Evolutionary conservation across 192 early-diverging fungal genomes (phyloP), one percentile per base, ranked within the genome.

Genomic region (Coemansia sp.): DNA sequence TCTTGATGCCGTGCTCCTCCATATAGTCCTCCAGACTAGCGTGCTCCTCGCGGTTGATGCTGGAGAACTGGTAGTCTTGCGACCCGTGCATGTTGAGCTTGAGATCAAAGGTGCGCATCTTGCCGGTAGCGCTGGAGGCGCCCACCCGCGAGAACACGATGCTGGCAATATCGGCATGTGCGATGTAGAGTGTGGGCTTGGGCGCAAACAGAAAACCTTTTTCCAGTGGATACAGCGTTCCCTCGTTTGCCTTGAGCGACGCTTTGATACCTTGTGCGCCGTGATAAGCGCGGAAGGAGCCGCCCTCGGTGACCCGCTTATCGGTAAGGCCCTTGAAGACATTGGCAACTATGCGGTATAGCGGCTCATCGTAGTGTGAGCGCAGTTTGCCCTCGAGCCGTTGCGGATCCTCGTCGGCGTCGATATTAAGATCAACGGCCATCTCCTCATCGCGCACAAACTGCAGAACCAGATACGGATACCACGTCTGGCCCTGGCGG

Each of bases 191-290:
- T n/a, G 94, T 85, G 0, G 95, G 96, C 74, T 99, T 99, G 41
- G 94, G 93, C 56, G 96, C 90, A 63, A 96, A 95, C 51, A 99
- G 43, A 68, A 99, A 90, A n/a, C 89, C 90, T 72, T 94, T 94
- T 64, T 97, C 96, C 47, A 98, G 84, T 4, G 94, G 96, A 63
- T 96, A 99, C 22, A 99, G 76, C 56, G 90, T 90, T 63, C 93
- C 94, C 72, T 99, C 97, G 85, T 92, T 97, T 41, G 97, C 95
- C 83, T 98, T 99, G 85, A 94, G 89, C 37, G 94, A 95, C 64
- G 94, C 96, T 77, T 98, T 97, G 75, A 99, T 81, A 18, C 93
- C 95, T 57, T 85, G 83, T 16, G 91, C 81, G 32, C 85, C 88
- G 63, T 94, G 92, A 57, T 89, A 87, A 56, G 91, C 91, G 26